Evolutionary conservation across 2,329 filamentous ascomycete genomes (phyloP).

Genomic region (Colletotrichum sidae): DNA sequence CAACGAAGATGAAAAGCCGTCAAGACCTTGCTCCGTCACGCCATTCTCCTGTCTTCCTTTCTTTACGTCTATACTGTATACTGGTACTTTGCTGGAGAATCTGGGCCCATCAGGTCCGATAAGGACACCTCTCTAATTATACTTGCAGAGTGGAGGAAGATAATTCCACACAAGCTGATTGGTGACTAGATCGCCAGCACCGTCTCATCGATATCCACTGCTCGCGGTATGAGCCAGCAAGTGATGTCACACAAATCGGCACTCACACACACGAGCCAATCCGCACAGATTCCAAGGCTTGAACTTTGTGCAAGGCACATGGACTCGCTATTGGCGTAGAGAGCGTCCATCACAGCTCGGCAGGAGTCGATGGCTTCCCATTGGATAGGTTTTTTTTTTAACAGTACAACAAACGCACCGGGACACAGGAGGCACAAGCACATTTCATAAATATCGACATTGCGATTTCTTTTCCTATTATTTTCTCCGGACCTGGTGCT

Average conservation of each 20-base stretch:
- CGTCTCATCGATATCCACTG: not conserved
- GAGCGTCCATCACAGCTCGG: too few relatives aligned
- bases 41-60: too few relatives aligned
- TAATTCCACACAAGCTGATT: too few relatives aligned
- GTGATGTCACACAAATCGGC: slow-evolving; percentile 33
- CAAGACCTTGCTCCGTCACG: too few relatives aligned
- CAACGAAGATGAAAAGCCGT: too few relatives aligned
- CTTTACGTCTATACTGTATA: too few relatives aligned
- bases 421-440: not conserved
- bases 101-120: too few relatives aligned
- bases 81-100: too few relatives aligned
- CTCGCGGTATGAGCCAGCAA: not conserved
- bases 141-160: too few relatives aligned
- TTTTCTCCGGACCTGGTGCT: slow-evolving; percentile 25
- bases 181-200: too few relatives aligned
- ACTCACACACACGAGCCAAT: slow-evolving; percentile 13
- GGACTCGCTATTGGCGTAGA: not conserved
- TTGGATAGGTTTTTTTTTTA: slow-evolving; percentile 1
- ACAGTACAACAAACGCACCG: too few relatives aligned
- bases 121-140: too few relatives aligned
- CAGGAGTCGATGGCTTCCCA: not conserved
- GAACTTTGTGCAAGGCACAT: slow-evolving; percentile 15
- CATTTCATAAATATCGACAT: not conserved
- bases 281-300: slow-evolving; percentile 7
- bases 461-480: slow-evolving; percentile 27